phyloP scores from a whole-genome alignment of 2,329 filamentous ascomycete species.

The Aurifilum marmelostoma region DNA sequence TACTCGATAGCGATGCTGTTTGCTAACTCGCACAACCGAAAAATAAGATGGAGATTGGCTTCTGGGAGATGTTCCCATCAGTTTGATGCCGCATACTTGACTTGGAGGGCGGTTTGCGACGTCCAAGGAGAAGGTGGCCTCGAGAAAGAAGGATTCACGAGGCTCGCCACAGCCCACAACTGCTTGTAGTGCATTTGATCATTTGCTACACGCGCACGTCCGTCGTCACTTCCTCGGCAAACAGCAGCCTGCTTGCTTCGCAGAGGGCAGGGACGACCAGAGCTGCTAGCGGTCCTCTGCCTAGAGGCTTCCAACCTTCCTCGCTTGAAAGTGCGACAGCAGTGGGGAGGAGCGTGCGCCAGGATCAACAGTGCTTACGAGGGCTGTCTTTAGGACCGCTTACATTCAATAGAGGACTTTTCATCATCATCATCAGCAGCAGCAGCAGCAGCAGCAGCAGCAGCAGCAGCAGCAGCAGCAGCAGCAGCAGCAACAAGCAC shows the following conservation, averaged over 20 bases:
- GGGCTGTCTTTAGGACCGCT: too few species aligned
- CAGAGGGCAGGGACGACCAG: neutral
- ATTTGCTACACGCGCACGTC: neutral
- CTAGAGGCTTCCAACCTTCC: neutral
- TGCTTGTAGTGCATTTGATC: neutral
- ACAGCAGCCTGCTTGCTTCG: neutral
- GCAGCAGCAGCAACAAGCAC: too few species aligned
- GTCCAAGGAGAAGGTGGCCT: neutral
- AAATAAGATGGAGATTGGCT: slow-evolving; percentile 69
- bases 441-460: too few species aligned
- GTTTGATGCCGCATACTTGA: slow-evolving; percentile 22
- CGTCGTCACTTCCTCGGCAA: neutral
- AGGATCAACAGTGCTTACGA: neutral
- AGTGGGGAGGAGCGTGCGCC: neutral
- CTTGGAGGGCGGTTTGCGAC: neutral
- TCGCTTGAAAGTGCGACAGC: neutral
- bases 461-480: too few species aligned
- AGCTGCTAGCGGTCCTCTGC: neutral
- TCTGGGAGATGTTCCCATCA: slow-evolving; percentile 67
- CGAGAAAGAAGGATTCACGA: neutral
- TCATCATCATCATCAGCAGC: neutral
- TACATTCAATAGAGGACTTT: neutral
- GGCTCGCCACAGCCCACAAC: neutral
- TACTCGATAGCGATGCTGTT: slow-evolving; percentile 19
- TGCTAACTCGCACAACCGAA: slow-evolving; percentile 30